These are phyloP conservation scores for Elongisporangium undulatum DNA, from an alignment of 352 stramenopile genomes.

Conservation along the genomic window DNA sequence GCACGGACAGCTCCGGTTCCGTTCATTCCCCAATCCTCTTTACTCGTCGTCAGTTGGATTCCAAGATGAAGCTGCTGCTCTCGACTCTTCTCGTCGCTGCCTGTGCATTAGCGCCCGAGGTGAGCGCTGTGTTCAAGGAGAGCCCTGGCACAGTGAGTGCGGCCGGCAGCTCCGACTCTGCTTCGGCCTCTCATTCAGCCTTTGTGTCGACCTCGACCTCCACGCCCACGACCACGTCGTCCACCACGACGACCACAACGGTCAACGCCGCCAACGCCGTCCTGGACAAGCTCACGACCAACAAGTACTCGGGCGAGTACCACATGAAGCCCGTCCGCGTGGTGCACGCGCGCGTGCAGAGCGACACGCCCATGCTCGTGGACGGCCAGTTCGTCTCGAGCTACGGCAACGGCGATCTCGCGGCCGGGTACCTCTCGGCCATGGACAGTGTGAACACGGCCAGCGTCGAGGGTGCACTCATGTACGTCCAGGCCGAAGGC, in stretches of 20 bases:
- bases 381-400: slow-evolving; percentile 56
- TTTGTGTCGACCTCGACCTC: not conserved
- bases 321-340: slow-evolving; percentile 60
- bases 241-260: slow-evolving; percentile 7
- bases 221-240: slow-evolving; percentile 7
- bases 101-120: slow-evolving; percentile 7
- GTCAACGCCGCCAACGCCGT: slow-evolving; percentile 8
- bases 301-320: slow-evolving; percentile 28
- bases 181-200: slow-evolving; percentile 1
- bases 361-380: slow-evolving; percentile 52
- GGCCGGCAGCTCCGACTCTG: not conserved
- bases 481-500: slow-evolving; percentile 78
- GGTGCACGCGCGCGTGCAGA: slow-evolving; percentile 69
- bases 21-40: slow-evolving; percentile 13
- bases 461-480: slow-evolving; percentile 62
- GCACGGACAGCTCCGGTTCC: not conserved
- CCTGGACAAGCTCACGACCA: slow-evolving; percentile 34
- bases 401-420: slow-evolving; percentile 46
- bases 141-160: not conserved
- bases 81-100: slow-evolving; percentile 10
- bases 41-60: slow-evolving; percentile 17
- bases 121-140: slow-evolving; percentile 9
- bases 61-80: slow-evolving; percentile 8
- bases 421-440: slow-evolving; percentile 48
- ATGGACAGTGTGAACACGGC: slow-evolving; percentile 78